Conservation (phyloP, 805 yeast genomes). For the Teunomyces gatunensis region DNA sequence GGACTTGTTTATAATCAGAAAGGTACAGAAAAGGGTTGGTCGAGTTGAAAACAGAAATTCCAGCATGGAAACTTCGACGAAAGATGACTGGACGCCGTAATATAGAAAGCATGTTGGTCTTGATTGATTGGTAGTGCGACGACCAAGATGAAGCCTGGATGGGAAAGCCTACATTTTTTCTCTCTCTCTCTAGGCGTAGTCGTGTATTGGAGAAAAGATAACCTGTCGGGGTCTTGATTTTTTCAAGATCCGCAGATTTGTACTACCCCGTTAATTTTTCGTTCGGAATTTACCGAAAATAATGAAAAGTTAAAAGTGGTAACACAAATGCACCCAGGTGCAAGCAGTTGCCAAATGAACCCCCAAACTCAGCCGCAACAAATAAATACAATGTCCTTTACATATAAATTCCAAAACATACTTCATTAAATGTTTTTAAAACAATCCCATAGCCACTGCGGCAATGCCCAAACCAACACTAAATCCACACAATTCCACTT, state of each 20-base stretch:
- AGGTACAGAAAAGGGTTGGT: constrained; percentile 4
- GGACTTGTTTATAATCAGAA: constrained; percentile 2
- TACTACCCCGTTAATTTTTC: too few relatives aligned
- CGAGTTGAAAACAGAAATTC: not conserved
- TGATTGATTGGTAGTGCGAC: not conserved
- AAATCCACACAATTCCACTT: not conserved
- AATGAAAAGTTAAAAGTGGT: too few relatives aligned
- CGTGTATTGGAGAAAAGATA: not conserved
- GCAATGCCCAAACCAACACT: constrained; percentile 4
- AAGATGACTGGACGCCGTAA: not conserved
- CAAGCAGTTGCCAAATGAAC: too few relatives aligned
- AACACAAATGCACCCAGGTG: too few relatives aligned
- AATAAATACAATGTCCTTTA: not conserved
- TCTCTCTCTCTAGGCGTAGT: not conserved
- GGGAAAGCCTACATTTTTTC: not conserved
- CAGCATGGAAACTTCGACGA: constrained; percentile 1
- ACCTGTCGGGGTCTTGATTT: too few relatives aligned
- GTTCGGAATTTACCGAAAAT: too few relatives aligned
- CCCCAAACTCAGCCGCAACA: too few relatives aligned
- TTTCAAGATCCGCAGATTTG: too few relatives aligned
- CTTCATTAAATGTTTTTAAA: not conserved
- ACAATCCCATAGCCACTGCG: constrained; percentile 11
- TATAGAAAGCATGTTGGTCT: not conserved
- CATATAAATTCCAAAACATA: not conserved
- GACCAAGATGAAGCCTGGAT: not conserved